Evolutionary conservation across 352 stramenopile genomes (phyloP).

Genomic region (Pythium brachiatum): DNA sequence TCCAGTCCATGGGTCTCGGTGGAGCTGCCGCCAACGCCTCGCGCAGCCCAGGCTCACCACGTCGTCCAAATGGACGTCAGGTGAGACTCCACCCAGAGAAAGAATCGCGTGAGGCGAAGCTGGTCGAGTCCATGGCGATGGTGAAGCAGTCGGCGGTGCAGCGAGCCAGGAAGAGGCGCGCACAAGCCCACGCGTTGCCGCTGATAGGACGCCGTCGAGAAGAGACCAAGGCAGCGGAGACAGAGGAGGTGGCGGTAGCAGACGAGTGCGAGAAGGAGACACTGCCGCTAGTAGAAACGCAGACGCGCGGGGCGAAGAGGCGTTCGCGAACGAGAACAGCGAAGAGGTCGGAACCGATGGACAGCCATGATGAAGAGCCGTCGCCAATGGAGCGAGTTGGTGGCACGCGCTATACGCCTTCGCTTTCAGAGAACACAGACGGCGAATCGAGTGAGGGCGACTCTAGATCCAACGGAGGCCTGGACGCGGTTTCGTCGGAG

Average conservation of each 20-base stretch:
- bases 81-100: not conserved
- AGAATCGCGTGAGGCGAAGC: not conserved
- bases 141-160: not conserved
- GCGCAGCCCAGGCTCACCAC: not conserved
- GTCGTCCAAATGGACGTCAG: not conserved
- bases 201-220: not conserved
- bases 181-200: conserved; percentile 15
- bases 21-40: not conserved
- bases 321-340: not conserved
- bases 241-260: not conserved
- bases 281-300: not conserved
- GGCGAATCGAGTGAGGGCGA: not conserved
- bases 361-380: not conserved
- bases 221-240: not conserved
- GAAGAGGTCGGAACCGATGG: not conserved
- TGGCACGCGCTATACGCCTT: not conserved
- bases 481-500: not conserved
- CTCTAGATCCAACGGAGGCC: not conserved
- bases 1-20: conserved; percentile 19
- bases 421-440: not conserved
- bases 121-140: not conserved
- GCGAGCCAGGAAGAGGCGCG: not conserved
- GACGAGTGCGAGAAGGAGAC: not conserved
- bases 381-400: not conserved
- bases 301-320: not conserved